phyloP scores from a whole-genome alignment of 2,329 filamentous ascomycete species.

The Apiospora arundinis region DNA sequence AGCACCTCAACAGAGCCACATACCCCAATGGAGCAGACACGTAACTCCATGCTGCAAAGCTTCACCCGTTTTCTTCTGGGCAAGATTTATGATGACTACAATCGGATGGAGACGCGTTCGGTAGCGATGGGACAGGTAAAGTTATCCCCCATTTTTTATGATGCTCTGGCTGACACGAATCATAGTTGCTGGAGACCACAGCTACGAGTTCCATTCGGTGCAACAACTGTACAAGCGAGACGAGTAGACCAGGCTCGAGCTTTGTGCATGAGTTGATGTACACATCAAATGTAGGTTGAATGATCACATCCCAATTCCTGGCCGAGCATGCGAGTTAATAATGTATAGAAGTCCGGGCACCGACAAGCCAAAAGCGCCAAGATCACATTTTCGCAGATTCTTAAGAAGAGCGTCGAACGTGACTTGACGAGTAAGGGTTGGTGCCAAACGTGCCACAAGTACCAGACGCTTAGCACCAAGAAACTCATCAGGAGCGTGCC shows the following conservation, averaged over 20 bases:
- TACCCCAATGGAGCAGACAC: slow-evolving; percentile 27
- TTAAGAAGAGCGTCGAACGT: slow-evolving; percentile 91
- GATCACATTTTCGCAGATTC: slow-evolving; percentile 83
- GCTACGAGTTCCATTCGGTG: slow-evolving; percentile 80
- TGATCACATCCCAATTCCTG: background rate
- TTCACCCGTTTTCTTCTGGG: slow-evolving; percentile 86
- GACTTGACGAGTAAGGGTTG: slow-evolving; percentile 90
- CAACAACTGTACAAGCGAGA: slow-evolving; percentile 86
- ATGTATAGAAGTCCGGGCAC: slow-evolving; percentile 50
- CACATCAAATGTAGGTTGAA: slow-evolving; percentile 43
- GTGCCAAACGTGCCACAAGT: slow-evolving; percentile 90
- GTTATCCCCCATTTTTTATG: background rate
- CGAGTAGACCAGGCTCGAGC: slow-evolving; percentile 76
- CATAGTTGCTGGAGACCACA: slow-evolving; percentile 67
- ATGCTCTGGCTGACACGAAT: slow-evolving; percentile 32
- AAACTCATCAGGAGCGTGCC: slow-evolving; percentile 86
- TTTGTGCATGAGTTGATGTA: slow-evolving; percentile 89
- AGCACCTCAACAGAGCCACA: slow-evolving; percentile 63
- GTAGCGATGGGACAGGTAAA: slow-evolving; percentile 73
- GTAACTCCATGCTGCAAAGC: slow-evolving; percentile 84
- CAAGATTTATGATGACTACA: slow-evolving; percentile 79
- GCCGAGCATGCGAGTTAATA: slow-evolving; percentile 29
- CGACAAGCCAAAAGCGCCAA: slow-evolving; percentile 57
- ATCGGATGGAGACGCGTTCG: slow-evolving; percentile 67
- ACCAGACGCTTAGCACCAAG: slow-evolving; percentile 84